These are phyloP conservation scores for Coleophoma crateriformis DNA, from an alignment of 2,329 filamentous ascomycete genomes.

Conservation along the genomic window DNA sequence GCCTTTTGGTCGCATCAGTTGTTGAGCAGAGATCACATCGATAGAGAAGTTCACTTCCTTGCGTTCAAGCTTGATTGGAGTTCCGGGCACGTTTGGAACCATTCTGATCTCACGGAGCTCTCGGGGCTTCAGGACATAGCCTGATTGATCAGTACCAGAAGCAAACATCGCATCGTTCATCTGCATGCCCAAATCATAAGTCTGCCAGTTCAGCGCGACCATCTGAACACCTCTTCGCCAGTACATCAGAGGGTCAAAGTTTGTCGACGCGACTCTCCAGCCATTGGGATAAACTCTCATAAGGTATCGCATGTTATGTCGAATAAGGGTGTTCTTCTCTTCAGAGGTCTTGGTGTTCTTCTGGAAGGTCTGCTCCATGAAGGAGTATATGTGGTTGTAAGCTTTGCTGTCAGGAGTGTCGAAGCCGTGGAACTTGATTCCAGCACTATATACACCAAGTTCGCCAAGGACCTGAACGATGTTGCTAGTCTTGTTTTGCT, in stretches of 20 bases:
- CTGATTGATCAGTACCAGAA: conserved; percentile 76
- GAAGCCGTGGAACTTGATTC: conserved; percentile 80
- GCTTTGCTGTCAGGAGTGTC: conserved; percentile 71
- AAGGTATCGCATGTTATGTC: conserved; percentile 85
- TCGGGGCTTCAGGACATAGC: conserved; percentile 89
- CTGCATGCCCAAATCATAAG: conserved; percentile 91
- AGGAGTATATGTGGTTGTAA: conserved; percentile 93
- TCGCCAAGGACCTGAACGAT: conserved; percentile 79
- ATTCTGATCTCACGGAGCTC: conserved; percentile 71
- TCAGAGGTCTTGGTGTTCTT: conserved; percentile 71
- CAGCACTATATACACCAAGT: conserved; percentile 71
- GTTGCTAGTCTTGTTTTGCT: conserved; percentile 68
- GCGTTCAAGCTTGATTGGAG: conserved; percentile 66
- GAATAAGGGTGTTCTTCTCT: conserved; percentile 72
- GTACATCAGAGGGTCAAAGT: conserved; percentile 89
- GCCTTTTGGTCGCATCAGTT: conserved; percentile 77
- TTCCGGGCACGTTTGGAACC: conserved; percentile 41
- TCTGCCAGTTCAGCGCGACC: conserved; percentile 98
- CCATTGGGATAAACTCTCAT: conserved; percentile 92
- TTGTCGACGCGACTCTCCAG: conserved; percentile 77
- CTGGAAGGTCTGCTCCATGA: conserved; percentile 85
- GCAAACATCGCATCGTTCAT: conserved; percentile 98
- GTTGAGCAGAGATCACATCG: conserved; percentile 88
- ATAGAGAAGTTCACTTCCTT: conserved; percentile 82
- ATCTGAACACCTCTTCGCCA: conserved; percentile 97